phyloP scores from a whole-genome alignment of 106 monocot species.

The Agapanthus africanus region DNA sequence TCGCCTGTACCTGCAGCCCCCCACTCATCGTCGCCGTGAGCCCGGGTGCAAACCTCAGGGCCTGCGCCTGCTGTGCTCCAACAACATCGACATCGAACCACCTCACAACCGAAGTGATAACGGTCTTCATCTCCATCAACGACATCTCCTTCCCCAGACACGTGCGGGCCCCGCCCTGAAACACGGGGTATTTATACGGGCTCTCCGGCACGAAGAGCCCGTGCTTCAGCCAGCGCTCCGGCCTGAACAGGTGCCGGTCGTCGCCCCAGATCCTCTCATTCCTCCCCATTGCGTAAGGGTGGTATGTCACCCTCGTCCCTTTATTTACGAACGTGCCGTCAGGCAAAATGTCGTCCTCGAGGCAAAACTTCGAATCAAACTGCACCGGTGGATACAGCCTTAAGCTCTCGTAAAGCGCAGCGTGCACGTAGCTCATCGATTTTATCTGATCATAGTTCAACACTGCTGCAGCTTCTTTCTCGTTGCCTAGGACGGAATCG shows the following conservation, averaged over 20 bases:
- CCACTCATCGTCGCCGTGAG: conserved; percentile 25
- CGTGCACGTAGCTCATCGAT: conserved; percentile 46
- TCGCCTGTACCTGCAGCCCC: conserved; percentile 7
- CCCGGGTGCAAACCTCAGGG: conserved; percentile 27
- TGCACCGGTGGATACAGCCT: conserved; percentile 47
- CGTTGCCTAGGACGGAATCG: background rate
- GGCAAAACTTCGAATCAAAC: conserved; percentile 41
- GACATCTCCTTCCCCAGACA: conserved; percentile 35
- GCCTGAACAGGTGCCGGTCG: conserved; percentile 14
- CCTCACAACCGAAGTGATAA: conserved; percentile 18
- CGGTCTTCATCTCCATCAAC: conserved; percentile 36
- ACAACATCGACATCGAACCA: conserved; percentile 16
- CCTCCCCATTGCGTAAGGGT: conserved; percentile 39
- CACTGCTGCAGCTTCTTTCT: background rate
- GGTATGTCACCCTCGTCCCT: conserved; percentile 28
- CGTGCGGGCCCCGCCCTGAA: conserved; percentile 11
- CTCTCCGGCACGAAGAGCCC: conserved; percentile 10
- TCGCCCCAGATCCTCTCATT: conserved; percentile 25
- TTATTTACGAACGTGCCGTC: conserved; percentile 30
- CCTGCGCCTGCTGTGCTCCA: background rate
- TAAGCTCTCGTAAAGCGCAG: conserved; percentile 46
- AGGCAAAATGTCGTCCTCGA: conserved; percentile 34
- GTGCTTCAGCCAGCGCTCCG: conserved; percentile 15
- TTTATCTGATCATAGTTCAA: conserved; percentile 18
- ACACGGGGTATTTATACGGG: conserved; percentile 21